Conservation (phyloP, 257 asterid species). For the Ocimum tenuiflorum region DNA sequence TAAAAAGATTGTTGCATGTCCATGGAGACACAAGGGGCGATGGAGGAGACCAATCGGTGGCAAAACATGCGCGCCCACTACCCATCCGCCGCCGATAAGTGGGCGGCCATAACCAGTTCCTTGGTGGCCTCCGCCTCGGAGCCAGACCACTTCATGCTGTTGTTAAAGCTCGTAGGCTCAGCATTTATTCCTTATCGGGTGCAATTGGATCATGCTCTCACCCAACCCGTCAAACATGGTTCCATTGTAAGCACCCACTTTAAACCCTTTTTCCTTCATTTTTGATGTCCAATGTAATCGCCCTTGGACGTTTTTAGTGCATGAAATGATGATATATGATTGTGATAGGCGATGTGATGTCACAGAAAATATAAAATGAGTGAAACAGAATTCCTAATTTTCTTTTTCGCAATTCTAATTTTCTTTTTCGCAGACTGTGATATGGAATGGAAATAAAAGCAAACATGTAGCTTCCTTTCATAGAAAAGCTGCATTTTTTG, state of each 20-base stretch:
- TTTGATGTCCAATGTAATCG: too few relatives aligned
- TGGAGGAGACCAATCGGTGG: conserved; percentile 85
- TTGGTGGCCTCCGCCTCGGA: conserved; percentile 14
- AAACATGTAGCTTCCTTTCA: too few relatives aligned
- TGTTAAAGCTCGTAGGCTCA: conserved; percentile 73
- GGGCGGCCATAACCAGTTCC: conserved; percentile 15
- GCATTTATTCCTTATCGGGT: conserved; percentile 72
- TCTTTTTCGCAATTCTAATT: too few relatives aligned
- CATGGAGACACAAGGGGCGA: conserved; percentile 50
- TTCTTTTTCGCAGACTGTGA: too few relatives aligned
- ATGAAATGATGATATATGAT: too few relatives aligned
- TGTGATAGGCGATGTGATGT: too few relatives aligned
- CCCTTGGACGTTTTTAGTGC: too few relatives aligned
- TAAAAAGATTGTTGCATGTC: background rate
- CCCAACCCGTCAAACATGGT: conserved; percentile 49
- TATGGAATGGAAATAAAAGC: background rate
- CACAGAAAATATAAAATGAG: too few relatives aligned
- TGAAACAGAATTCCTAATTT: too few relatives aligned
- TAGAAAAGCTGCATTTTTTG: too few relatives aligned
- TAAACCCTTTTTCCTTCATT: too few relatives aligned
- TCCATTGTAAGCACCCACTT: conserved; percentile 42
- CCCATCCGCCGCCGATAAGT: conserved; percentile 27
- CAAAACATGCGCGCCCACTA: conserved; percentile 52
- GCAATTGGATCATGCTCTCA: conserved; percentile 46
- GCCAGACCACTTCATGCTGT: conserved; percentile 54